Evolutionary conservation across 192 early-diverging fungal species (phyloP), one percentile per base, ranked within the genome.

Genomic region (Phlyctochytrium planicorne): DNA sequence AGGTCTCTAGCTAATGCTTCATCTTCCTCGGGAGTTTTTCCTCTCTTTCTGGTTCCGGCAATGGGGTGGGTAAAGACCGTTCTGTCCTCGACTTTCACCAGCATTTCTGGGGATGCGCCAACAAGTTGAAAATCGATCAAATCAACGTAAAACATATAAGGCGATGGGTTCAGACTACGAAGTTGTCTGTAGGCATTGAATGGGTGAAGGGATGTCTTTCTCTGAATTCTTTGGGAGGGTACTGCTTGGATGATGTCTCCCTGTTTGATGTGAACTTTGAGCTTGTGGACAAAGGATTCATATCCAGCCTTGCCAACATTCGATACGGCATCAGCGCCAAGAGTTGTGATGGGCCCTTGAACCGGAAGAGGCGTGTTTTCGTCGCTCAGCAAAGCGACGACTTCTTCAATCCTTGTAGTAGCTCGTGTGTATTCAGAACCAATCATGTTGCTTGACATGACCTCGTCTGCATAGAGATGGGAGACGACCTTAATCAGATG

Each of bases 101-200:
- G 82, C 91, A 98, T 95, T 78, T 99, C 97, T 16, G 97, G 97
- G 23, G 94, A 97, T 1, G 97, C 97, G 17, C 97, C 97, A 30
- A 98, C 97, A 23, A 97, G 80, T 70, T 94, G 91, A 71, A 97
- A 98, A 59, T 87, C 93, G 53, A 90, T 88, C 56, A 99, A 78
- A 71, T 98, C 88, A 68, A 99, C 85, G 76, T 98, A 99, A 74
- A 99, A 99, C 95, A 99, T 96, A 78, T 99, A 99, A 24, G 97
- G 97, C 3, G 95, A 97, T n/a, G 97, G 97, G 72, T 98, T 99
- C 55, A 98, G 78, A 23, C 90, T 93, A 59, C 97, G 85, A 64
- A 99, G 80, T 63, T 95, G 89, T 36, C 97, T 86, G 80, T 99
- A 99, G 29, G 95, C 94, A 75, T 99, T 99, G 80, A 99, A 98